These are phyloP conservation scores for Boeremia exigua DNA, from an alignment of 2,329 filamentous ascomycete species.

Conservation along the genomic window DNA sequence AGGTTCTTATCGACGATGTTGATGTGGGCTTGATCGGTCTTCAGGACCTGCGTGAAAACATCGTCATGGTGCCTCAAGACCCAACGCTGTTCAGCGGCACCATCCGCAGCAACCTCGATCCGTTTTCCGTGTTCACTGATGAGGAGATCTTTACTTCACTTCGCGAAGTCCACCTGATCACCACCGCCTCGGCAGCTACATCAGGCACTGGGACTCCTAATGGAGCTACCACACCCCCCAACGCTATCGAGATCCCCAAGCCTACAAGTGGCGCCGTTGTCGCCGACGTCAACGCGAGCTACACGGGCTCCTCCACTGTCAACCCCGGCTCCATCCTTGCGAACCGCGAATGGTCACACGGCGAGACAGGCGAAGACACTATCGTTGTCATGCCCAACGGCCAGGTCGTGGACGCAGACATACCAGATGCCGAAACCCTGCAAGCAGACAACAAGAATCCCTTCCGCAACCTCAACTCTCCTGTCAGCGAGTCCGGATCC, in stretches of 20 bases:
- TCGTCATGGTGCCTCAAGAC: conserved; percentile 98
- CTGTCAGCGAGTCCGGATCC: conserved; percentile 86
- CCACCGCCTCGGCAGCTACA: conserved; percentile 49
- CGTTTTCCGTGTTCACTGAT: conserved; percentile 86
- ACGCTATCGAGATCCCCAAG: conserved; percentile 44
- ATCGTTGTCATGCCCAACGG: conserved; percentile 41
- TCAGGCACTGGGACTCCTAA: conserved; percentile 34
- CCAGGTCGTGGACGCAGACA: conserved; percentile 36
- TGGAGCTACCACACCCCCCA: conserved; percentile 26
- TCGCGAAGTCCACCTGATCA: conserved; percentile 85
- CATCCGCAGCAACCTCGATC: conserved; percentile 89
- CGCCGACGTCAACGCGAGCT: conserved; percentile 35
- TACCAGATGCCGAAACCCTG: conserved; percentile 33
- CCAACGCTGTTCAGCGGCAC: conserved; percentile 93
- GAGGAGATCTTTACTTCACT: conserved; percentile 88
- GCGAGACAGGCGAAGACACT: conserved; percentile 37
- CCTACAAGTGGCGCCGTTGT: conserved; percentile 33
- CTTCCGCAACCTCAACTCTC: conserved; percentile 83
- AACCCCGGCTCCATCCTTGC: conserved; percentile 43
- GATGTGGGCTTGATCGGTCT: conserved; percentile 89
- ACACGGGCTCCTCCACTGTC: conserved; percentile 36
- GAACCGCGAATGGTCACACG: conserved; percentile 37
- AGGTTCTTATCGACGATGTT: conserved; percentile 89
- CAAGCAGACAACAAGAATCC: conserved; percentile 86
- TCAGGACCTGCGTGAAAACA: conserved; percentile 89